Evolutionary conservation across 768 basidiomycete species (phyloP).

Genomic region (Hypholoma fasciculare): DNA sequence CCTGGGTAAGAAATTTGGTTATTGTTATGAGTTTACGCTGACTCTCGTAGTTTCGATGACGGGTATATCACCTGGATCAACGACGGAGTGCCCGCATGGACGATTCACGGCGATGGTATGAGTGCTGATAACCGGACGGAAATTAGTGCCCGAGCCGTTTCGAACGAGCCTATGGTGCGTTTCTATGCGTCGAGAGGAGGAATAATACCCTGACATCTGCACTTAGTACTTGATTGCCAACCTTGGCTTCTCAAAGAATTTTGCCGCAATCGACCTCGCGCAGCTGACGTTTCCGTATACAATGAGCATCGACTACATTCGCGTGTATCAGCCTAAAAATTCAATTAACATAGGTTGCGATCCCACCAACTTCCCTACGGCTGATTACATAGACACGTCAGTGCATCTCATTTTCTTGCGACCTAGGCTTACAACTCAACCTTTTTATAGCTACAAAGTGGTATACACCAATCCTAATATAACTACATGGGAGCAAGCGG

Average conservation of each 20-base stretch:
- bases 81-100: constrained; percentile 63
- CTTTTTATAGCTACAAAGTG: constrained; percentile 36
- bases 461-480: constrained; percentile 75
- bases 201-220: neutral
- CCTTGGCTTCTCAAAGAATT: constrained; percentile 77
- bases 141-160: constrained; percentile 61
- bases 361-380: constrained; percentile 70
- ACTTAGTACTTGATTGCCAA: constrained; percentile 55
- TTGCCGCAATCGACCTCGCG: constrained; percentile 60
- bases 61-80: constrained; percentile 77
- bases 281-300: constrained; percentile 62
- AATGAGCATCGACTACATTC: constrained; percentile 80
- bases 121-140: constrained; percentile 47
- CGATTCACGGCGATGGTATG: constrained; percentile 58
- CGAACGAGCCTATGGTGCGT: constrained; percentile 75
- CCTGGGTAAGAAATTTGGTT: constrained; percentile 34
- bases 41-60: constrained; percentile 21
- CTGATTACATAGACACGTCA: constrained; percentile 63
- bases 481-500: constrained; percentile 61
- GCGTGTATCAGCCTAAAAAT: constrained; percentile 77
- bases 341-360: constrained; percentile 77
- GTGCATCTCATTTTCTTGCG: constrained; percentile 2
- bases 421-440: neutral
- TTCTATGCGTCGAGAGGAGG: neutral
- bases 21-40: neutral